Evolutionary conservation across 1,139 yeast species (phyloP).

Genomic region (Casaregolazyma suthepensis): DNA sequence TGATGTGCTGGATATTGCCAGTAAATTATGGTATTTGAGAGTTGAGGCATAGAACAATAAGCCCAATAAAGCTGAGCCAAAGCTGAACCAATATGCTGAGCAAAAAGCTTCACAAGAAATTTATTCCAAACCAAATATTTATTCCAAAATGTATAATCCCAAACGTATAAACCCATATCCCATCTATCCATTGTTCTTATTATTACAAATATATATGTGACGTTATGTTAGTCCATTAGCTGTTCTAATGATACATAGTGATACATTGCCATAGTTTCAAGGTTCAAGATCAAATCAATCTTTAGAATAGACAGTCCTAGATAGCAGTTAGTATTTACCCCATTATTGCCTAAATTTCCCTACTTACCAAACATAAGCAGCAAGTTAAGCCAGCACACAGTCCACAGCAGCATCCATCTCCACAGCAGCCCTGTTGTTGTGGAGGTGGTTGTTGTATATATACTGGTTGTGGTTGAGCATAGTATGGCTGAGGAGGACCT

Average conservation of each 20-base stretch:
- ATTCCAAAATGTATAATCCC: too few relatives aligned
- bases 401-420: constrained; percentile 29
- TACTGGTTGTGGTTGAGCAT: constrained; percentile 18
- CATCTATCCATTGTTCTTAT: neutral
- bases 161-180: neutral
- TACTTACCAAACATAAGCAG: constrained; percentile 25
- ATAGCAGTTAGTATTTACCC: neutral
- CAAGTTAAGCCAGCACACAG: constrained; percentile 31
- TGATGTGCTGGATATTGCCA: neutral
- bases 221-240: neutral
- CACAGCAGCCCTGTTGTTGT: constrained; percentile 16
- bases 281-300: neutral
- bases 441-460: constrained; percentile 29
- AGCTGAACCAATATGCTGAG: too few relatives aligned
- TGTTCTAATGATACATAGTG: neutral
- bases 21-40: too few relatives aligned
- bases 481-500: constrained; percentile 26
- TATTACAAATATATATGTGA: neutral
- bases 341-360: neutral
- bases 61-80: too few relatives aligned
- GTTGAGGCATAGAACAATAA: too few relatives aligned
- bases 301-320: constrained; percentile 13
- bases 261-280: neutral
- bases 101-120: too few relatives aligned
- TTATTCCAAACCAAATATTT: neutral